These are phyloP conservation scores for Cercophora scortea DNA, from an alignment of 495 filamentous ascomycete species.

Conservation along the genomic window DNA sequence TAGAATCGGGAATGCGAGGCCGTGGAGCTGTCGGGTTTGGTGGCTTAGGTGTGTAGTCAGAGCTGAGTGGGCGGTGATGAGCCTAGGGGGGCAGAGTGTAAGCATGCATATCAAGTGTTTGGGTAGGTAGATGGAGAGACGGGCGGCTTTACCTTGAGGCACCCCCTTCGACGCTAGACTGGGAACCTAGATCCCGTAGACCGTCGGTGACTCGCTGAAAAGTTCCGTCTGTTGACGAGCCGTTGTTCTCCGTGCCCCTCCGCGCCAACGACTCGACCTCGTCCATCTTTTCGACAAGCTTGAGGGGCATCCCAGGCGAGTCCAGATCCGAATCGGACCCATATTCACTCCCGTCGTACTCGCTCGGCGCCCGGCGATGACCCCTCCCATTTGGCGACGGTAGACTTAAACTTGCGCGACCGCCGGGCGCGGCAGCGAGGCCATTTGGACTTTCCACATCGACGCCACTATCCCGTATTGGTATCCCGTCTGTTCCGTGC, in stretches of 20 bases:
- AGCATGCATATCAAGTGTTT: constrained; percentile 6
- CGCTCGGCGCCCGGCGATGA: constrained; percentile 39
- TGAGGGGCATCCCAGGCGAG: constrained; percentile 59
- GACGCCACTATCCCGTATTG: constrained; percentile 34
- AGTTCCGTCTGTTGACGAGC: constrained; percentile 57
- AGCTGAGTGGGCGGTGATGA: constrained; percentile 82
- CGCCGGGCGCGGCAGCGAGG: constrained; percentile 1
- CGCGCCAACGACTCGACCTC: constrained; percentile 68
- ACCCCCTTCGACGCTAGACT: constrained; percentile 71
- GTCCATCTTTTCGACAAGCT: constrained; percentile 66
- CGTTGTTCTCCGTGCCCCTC: constrained; percentile 64
- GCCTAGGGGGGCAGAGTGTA: constrained; percentile 37
- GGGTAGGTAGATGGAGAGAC: constrained; percentile 2
- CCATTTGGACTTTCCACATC: constrained; percentile 32
- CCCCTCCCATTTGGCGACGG: constrained; percentile 26
- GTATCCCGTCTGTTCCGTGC: constrained; percentile 4
- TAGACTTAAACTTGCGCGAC: constrained; percentile 26
- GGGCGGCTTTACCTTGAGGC: constrained; percentile 57
- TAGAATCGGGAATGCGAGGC: constrained; percentile 67
- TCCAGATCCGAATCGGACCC: constrained; percentile 69
- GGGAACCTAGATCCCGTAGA: constrained; percentile 72
- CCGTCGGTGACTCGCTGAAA: constrained; percentile 64
- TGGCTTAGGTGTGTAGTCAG: constrained; percentile 76
- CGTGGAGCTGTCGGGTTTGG: constrained; percentile 75
- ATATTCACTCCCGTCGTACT: constrained; percentile 55